phyloP scores from a whole-genome alignment of 306 rosid species.

The Cucurbita maxima region DNA sequence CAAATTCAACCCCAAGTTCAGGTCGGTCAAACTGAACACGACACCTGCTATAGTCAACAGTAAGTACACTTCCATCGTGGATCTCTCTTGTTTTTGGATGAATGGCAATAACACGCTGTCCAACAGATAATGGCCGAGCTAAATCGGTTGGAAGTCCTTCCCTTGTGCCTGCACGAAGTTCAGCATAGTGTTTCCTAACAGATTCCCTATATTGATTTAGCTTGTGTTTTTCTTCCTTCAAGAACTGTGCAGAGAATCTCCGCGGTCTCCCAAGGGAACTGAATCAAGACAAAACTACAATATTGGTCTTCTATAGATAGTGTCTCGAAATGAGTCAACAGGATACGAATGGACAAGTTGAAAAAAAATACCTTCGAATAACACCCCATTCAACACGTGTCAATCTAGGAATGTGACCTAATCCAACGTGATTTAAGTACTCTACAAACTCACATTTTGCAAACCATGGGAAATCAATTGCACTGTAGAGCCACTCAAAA shows the following conservation, averaged over 20 bases:
- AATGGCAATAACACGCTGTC: slow-evolving; percentile 69
- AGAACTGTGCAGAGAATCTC: slow-evolving; percentile 70
- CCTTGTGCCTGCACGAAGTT: slow-evolving; percentile 64
- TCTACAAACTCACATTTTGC: slow-evolving; percentile 84
- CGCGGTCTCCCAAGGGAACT: slow-evolving; percentile 95
- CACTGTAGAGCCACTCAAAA: slow-evolving; percentile 96
- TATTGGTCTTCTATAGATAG: background rate
- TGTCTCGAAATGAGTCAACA: slow-evolving; percentile 8
- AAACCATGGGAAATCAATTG: slow-evolving; percentile 95
- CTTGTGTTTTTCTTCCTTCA: slow-evolving; percentile 74
- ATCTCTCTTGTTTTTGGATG: slow-evolving; percentile 69
- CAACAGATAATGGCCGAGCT: slow-evolving; percentile 72
- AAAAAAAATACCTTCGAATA: slow-evolving; percentile 55
- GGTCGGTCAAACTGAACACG: slow-evolving; percentile 70
- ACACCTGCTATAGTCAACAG: slow-evolving; percentile 51
- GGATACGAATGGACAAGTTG: slow-evolving; percentile 15
- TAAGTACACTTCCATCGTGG: slow-evolving; percentile 70
- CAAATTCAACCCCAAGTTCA: slow-evolving; percentile 72
- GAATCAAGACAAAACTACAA: slow-evolving; percentile 24
- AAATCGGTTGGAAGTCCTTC: slow-evolving; percentile 87
- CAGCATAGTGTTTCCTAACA: slow-evolving; percentile 80
- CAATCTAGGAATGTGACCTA: slow-evolving; percentile 89
- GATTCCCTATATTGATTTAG: slow-evolving; percentile 79
- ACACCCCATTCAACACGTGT: slow-evolving; percentile 97
- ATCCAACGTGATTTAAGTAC: slow-evolving; percentile 85